Evolutionary conservation across 805 yeast species (phyloP), one percentile per base, ranked within the genome.

Genomic region (Wickerhamiella hasegawae): DNA sequence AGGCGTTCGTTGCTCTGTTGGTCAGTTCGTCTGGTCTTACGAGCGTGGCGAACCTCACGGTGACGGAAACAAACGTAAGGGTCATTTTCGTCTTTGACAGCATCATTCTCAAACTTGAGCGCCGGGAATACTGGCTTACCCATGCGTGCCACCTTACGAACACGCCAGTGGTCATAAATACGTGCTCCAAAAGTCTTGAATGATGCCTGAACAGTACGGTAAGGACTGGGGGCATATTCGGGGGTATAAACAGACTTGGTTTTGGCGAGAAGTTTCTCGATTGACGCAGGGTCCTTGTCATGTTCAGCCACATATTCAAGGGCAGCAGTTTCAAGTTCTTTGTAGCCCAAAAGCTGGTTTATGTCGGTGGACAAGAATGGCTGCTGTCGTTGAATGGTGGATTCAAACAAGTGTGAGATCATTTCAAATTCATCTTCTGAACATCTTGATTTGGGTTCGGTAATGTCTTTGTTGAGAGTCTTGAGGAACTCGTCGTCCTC

Each of bases 21-120:
- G 59, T 90, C 98, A 0, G 95, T 81, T 44, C 97, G 72, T 55
- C 98, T 73, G 0, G 98, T 90, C 55, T 90, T 90, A 55, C 98
- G 77, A 21, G 92, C 90, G 52, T 81, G 96, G 45, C 98, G 73
- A 44, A 83, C 77, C 51, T 85, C 97, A 55, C 98, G 77, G 45
- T 95, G 74, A 49, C 98, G 71, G 64, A 90, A 90, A 60, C 96
- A 83, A 28, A 83, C 77, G 55, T 90, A 90, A 1, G 98, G 97
- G 55, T 90, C 96, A 16, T 40, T 34, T 20, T 47, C 51, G 49
- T 85, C 96, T 50, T 84, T 84, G 40, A 82, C 90, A 37, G 71
- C 71, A 18, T 81, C 81, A 46, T 81, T 85, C 59, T 85, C 96
- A 53, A 81, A 84, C 53, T 75, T 80, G 34, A 90, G 62, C 12